Percentiles rank a stretch among this genome's conserved stretches.
These are phyloP conservation scores for Exophiala sp. DNA, from an alignment of 2,329 filamentous ascomycete species.

Conservation along the genomic window DNA sequence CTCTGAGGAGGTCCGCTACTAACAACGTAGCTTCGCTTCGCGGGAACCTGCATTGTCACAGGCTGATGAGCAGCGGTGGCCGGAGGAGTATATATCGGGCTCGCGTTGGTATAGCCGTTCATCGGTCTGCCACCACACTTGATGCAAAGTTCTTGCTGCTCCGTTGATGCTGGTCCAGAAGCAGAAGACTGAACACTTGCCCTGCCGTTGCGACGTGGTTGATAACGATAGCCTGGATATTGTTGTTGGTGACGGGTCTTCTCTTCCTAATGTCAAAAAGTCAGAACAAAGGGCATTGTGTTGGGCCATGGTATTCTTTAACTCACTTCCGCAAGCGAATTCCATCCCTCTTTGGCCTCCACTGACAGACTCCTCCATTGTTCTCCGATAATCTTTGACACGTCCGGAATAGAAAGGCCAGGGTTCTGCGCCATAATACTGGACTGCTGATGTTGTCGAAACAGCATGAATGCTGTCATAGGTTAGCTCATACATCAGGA, in stretches of 20 bases:
- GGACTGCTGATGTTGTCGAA: conserved; percentile 87
- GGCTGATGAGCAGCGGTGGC: conserved; percentile 36
- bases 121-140: conserved; percentile 45
- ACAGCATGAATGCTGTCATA: conserved; percentile 88
- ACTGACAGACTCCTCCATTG: conserved; percentile 79
- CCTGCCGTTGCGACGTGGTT: conserved; percentile 63
- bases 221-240: conserved; percentile 92
- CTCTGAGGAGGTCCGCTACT: conserved; percentile 17
- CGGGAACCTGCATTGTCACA: conserved; percentile 33
- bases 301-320: conserved; percentile 4
- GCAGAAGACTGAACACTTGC: conserved; percentile 32
- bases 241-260: conserved; percentile 83
- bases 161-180: conserved; percentile 18
- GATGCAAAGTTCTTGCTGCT: conserved; percentile 22
- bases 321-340: conserved; percentile 73
- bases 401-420: conserved; percentile 89
- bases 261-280: conserved; percentile 60
- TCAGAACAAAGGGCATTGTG: conserved; percentile 25
- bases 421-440: conserved; percentile 77
- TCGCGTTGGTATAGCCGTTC: conserved; percentile 37
- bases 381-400: conserved; percentile 93
- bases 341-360: conserved; percentile 80
- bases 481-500: conserved; percentile 17
- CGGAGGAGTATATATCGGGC: conserved; percentile 41
- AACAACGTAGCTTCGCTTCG: conserved; percentile 27